Conservation (phyloP, 306 rosid genomes). For the Hippophae tibetana region DNA sequence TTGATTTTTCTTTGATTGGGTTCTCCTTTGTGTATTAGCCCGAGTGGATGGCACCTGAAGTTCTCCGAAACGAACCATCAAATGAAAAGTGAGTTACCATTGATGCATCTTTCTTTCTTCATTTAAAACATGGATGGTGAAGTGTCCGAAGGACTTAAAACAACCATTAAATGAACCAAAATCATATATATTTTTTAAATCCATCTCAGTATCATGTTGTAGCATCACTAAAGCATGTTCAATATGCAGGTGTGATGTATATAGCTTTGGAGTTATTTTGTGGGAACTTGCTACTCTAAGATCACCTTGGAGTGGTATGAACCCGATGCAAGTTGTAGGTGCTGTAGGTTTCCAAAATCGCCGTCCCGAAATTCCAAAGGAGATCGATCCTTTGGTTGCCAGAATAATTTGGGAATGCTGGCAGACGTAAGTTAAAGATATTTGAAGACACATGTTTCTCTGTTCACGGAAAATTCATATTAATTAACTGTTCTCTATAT, state of each 20-base stretch:
- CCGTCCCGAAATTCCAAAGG: slow-evolving; percentile 89
- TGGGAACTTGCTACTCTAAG: slow-evolving; percentile 97
- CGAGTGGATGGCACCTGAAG: slow-evolving; percentile 99
- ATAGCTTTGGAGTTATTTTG: slow-evolving; percentile 94
- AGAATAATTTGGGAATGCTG: slow-evolving; percentile 92
- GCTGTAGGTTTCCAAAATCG: slow-evolving; percentile 98
- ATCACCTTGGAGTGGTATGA: slow-evolving; percentile 97
- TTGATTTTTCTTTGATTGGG: slow-evolving; percentile 19
- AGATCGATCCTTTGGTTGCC: slow-evolving; percentile 80
- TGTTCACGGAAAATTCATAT: not conserved
- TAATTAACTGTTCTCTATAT: slow-evolving; percentile 10
- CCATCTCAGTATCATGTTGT: too few relatives aligned
- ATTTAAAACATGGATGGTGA: not conserved
- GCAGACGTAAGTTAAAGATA: slow-evolving; percentile 73
- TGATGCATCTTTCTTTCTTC: slow-evolving; percentile 1
- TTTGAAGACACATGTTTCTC: not conserved
- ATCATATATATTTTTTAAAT: too few relatives aligned
- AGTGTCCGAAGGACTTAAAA: not conserved
- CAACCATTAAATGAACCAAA: too few relatives aligned
- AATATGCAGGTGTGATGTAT: slow-evolving; percentile 83
- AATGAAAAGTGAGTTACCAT: slow-evolving; percentile 72
- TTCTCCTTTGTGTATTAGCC: slow-evolving; percentile 48
- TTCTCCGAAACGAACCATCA: slow-evolving; percentile 96
- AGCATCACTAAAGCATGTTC: not conserved
- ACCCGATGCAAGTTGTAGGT: slow-evolving; percentile 99